phyloP scores from a whole-genome alignment of 1,284 basidiomycete genomes.

The Thelephora terrestris region DNA sequence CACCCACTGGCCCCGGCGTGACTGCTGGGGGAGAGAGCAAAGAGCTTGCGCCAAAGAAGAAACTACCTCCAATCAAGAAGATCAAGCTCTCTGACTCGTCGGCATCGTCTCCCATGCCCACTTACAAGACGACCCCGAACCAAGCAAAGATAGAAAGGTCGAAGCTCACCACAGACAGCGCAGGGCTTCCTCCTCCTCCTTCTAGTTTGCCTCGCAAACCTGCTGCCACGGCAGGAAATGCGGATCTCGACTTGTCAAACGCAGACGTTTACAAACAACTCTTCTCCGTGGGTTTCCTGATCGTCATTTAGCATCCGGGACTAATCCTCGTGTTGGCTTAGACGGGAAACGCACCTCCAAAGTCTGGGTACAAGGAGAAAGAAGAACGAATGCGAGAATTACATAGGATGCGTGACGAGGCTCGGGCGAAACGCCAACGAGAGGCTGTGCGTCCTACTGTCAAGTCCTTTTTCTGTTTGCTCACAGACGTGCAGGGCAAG shows the following conservation, averaged over 20 bases:
- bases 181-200: constrained; percentile 14
- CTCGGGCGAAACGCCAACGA: constrained; percentile 42
- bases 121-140: constrained; percentile 18
- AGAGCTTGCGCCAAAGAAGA: constrained; percentile 40
- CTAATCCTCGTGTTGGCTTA: neutral
- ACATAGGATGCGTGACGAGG: constrained; percentile 62
- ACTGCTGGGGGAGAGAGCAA: constrained; percentile 13
- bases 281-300: constrained; percentile 41
- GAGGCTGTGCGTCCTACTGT: constrained; percentile 36
- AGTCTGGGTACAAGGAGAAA: constrained; percentile 53
- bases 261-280: constrained; percentile 51
- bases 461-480: constrained; percentile 6
- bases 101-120: constrained; percentile 20
- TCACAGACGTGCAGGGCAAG: constrained; percentile 31
- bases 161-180: constrained; percentile 16
- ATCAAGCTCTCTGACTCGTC: constrained; percentile 35
- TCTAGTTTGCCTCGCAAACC: constrained; percentile 27
- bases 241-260: constrained; percentile 58
- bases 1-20: constrained; percentile 6
- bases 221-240: constrained; percentile 26
- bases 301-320: neutral
- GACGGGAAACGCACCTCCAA: constrained; percentile 24
- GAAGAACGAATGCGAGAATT: constrained; percentile 60
- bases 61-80: constrained; percentile 67
- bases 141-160: constrained; percentile 12